These are phyloP conservation scores for Blastobotrys buckinghamii DNA, from an alignment of 1,139 yeast genomes.

Conservation along the genomic window DNA sequence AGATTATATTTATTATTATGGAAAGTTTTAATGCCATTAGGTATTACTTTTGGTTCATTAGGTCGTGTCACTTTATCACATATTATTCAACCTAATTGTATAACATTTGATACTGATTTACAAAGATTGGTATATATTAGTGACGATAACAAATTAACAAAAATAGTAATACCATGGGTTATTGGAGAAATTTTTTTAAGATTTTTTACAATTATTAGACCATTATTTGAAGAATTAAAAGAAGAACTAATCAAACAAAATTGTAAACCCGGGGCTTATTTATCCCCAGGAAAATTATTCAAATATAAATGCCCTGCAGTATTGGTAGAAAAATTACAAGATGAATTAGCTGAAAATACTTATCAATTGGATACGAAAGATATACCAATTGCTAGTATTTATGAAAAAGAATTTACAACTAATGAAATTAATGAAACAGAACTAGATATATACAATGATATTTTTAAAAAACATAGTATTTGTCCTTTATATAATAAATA, in stretches of 20 bases:
- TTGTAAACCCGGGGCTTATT: background rate
- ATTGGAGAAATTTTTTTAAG: slow-evolving; percentile 8
- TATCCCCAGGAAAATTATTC: too few species aligned
- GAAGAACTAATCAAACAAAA: background rate
- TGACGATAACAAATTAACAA: background rate
- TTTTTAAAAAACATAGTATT: background rate
- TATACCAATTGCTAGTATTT: too few species aligned
- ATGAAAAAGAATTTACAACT: too few species aligned
- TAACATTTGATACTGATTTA: background rate
- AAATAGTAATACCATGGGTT: slow-evolving; percentile 6
- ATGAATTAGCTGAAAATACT: too few species aligned
- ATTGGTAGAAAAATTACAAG: background rate
- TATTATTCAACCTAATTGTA: too few species aligned
- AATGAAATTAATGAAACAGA: too few species aligned
- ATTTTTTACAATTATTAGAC: slow-evolving; percentile 4
- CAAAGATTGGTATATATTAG: background rate
- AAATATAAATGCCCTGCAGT: too few species aligned
- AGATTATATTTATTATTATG: background rate
- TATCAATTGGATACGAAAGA: too few species aligned
- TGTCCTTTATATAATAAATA: background rate
- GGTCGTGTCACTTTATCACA: background rate
- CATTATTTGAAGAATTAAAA: background rate
- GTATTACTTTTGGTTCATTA: background rate
- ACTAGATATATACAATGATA: background rate
- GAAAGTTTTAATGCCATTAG: background rate